phyloP scores from a whole-genome alignment of 1,284 basidiomycete genomes.

The Trichosporon sp. region DNA sequence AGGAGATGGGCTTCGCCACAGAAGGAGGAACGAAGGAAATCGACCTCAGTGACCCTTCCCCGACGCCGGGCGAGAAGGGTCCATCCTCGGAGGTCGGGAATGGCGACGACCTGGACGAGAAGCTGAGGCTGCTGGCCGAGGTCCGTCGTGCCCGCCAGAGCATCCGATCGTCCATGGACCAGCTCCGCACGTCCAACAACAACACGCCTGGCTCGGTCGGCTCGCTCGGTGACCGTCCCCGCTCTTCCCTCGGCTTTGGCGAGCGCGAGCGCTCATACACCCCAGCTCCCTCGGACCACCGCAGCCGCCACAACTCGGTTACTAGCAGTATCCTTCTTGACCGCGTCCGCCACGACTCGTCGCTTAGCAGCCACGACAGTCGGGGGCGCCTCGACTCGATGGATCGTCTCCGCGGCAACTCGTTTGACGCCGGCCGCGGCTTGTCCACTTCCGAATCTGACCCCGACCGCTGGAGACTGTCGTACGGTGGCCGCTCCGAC shows the following conservation, averaged over 20 bases:
- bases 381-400: neutral
- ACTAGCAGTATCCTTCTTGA: slow-evolving; percentile 18
- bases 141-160: slow-evolving; percentile 48
- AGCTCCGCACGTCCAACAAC: slow-evolving; percentile 33
- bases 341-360: slow-evolving; percentile 10
- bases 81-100: slow-evolving; percentile 1
- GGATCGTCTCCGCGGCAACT: neutral
- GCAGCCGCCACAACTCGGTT: slow-evolving; percentile 26
- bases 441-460: neutral
- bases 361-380: slow-evolving; percentile 16
- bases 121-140: slow-evolving; percentile 49
- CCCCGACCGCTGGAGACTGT: neutral
- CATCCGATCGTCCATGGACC: slow-evolving; percentile 48
- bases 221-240: slow-evolving; percentile 9
- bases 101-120: slow-evolving; percentile 47
- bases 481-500: neutral
- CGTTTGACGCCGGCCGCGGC: slow-evolving; percentile 1
- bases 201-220: neutral
- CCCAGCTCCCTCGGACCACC: neutral
- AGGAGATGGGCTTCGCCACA: slow-evolving; percentile 25
- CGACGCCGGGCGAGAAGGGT: neutral
- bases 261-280: slow-evolving; percentile 11
- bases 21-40: slow-evolving; percentile 13
- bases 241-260: slow-evolving; percentile 4
- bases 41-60: slow-evolving; percentile 13